These are phyloP conservation scores for Fusarium domesticum DNA, from an alignment of 2,329 filamentous ascomycete species.

Conservation along the genomic window DNA sequence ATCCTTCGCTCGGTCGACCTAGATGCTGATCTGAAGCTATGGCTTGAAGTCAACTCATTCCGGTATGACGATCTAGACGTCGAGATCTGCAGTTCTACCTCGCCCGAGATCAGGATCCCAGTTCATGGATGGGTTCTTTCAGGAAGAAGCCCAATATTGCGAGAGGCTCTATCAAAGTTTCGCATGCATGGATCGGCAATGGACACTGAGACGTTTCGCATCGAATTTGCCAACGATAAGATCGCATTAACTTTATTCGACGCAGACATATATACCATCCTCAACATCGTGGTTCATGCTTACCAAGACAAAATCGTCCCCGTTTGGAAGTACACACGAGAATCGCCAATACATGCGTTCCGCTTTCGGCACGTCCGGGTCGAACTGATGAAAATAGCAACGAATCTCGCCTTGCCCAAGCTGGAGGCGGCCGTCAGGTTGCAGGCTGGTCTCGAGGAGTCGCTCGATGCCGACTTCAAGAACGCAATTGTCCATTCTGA, in stretches of 20 bases:
- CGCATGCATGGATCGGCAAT: conserved; percentile 34
- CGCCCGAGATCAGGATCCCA: conserved; percentile 70
- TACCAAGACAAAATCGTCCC: conserved; percentile 81
- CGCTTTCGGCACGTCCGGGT: conserved; percentile 76
- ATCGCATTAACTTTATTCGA: conserved; percentile 62
- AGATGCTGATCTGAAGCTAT: conserved; percentile 57
- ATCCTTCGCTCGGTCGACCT: conserved; percentile 63
- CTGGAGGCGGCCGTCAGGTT: conserved; percentile 76
- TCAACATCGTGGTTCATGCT: conserved; percentile 75
- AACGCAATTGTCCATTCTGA: conserved; percentile 63
- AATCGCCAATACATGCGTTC: conserved; percentile 61
- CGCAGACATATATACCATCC: conserved; percentile 71
- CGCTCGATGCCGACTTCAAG: conserved; percentile 67
- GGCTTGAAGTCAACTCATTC: conserved; percentile 43
- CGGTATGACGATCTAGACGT: conserved; percentile 43
- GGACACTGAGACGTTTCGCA: conserved; percentile 29
- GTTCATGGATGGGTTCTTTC: conserved; percentile 78
- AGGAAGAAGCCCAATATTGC: conserved; percentile 68
- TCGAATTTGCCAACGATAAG: conserved; percentile 45
- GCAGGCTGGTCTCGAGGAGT: conserved; percentile 63
- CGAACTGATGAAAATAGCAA: conserved; percentile 85
- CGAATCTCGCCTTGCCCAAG: conserved; percentile 63
- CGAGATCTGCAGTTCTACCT: conserved; percentile 53
- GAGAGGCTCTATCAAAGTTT: conserved; percentile 58
- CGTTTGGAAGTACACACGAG: conserved; percentile 78